Conservation (phyloP, 78 protist species). For the Monocercomonoides exilis region DNA sequence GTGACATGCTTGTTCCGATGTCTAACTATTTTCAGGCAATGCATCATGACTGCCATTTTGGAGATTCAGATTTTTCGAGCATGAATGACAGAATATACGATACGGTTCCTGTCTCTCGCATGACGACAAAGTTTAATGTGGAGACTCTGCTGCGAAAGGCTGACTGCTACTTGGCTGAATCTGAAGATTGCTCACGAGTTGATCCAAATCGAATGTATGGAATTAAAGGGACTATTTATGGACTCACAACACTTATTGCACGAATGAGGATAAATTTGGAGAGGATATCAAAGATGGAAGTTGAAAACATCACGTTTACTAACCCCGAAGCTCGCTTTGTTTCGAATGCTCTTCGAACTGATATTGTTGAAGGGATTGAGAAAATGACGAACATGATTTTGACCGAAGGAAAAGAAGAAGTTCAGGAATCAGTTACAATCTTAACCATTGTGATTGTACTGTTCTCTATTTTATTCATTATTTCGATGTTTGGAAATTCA, state of each 20-base stretch:
- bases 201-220: neutral
- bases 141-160: neutral
- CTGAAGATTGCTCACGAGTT: neutral
- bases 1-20: neutral
- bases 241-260: neutral
- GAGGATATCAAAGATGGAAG: neutral
- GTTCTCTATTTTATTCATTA: neutral
- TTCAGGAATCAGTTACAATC: neutral
- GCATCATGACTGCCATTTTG: neutral
- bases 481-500: neutral
- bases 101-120: neutral
- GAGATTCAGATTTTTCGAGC: neutral
- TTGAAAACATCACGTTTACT: neutral
- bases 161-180: neutral
- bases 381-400: neutral
- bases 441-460: neutral
- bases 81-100: neutral
- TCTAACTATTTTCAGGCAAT: neutral
- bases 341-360: neutral
- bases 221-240: neutral
- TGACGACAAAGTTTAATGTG: neutral
- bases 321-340: neutral
- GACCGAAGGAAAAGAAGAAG: neutral
- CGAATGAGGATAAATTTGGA: neutral
- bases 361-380: neutral